A percentile compares a stretch with the other conserved stretches of the same genome.
Evolutionary conservation across 129 eudicot genomes (phyloP).

Genomic region (Flaveria robusta): DNA sequence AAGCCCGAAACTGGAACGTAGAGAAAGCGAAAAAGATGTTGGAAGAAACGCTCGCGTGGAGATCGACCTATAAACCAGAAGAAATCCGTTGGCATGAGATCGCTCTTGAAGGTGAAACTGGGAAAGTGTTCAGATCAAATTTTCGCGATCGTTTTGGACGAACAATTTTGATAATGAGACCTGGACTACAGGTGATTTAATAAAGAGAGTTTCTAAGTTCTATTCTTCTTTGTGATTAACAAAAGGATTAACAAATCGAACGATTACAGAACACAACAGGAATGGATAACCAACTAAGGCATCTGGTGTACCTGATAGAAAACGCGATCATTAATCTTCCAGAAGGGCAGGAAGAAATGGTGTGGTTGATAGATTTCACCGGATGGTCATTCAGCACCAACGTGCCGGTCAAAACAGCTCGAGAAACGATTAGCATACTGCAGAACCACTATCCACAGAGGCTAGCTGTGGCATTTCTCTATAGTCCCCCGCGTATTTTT

Average conservation of each 20-base stretch:
- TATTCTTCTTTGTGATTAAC: background rate
- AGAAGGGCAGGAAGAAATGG: slow-evolving; percentile 86
- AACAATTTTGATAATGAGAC: slow-evolving; percentile 75
- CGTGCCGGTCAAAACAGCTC: slow-evolving; percentile 70
- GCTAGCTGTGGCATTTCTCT: slow-evolving; percentile 67
- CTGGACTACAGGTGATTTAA: slow-evolving; percentile 73
- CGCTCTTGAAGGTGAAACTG: slow-evolving; percentile 88
- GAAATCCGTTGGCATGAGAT: slow-evolving; percentile 89
- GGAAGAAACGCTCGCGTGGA: slow-evolving; percentile 77
- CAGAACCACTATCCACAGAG: slow-evolving; percentile 89
- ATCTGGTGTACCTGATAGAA: slow-evolving; percentile 76
- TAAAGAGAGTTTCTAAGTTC: background rate
- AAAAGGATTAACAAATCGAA: background rate
- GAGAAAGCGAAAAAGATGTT: slow-evolving; percentile 87
- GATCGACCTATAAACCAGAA: slow-evolving; percentile 74
- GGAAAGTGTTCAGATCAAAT: slow-evolving; percentile 76
- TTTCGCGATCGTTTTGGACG: slow-evolving; percentile 84
- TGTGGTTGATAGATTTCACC: slow-evolving; percentile 78
- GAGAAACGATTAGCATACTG: slow-evolving; percentile 60
- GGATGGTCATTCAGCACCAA: slow-evolving; percentile 79
- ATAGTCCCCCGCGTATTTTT: slow-evolving; percentile 75
- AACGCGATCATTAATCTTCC: slow-evolving; percentile 85
- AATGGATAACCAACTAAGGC: slow-evolving; percentile 66
- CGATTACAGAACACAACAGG: slow-evolving; percentile 64
- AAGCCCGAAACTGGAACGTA: slow-evolving; percentile 82